Evolutionary conservation across 495 filamentous ascomycete genomes (phyloP), one percentile per base, ranked within the genome.

Genomic region (Parathielavia appendiculata): DNA sequence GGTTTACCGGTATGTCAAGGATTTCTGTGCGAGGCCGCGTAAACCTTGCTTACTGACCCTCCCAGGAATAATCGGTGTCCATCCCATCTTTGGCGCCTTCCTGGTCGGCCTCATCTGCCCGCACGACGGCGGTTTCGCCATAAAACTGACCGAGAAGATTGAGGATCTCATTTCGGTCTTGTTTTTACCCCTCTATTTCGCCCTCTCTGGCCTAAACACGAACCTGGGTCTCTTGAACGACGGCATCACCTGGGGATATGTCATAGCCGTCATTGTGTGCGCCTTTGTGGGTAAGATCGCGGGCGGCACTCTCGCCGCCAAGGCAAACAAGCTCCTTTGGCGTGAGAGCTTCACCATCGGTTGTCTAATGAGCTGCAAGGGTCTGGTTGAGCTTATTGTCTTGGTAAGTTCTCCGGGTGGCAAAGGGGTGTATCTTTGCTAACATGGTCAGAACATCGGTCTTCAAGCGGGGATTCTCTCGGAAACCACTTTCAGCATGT

Each of bases 361-460:
- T 23, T 84, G 88, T 40, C 69, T 98, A 70, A 98, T 98, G 93
- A 95, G 90, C 69, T 98, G 93, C 71, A 98, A 98, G 69, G 93
- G 93, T 55, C 78, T 98, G 50, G 90, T 97, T 0, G 93, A 98
- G 72, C 76, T 97, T 49, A 98, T 98, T 72, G 92, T 97, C 4
- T 68, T 98, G 71, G 91, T 95, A 78, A 76, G 84, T 76, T 9
- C 14, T 4, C 12, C 22, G 0, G n/a, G 38, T 11, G n/a, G 0
- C 3, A 50, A 12, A 11, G n/a, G 38, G 14, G 20, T 19, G 2
- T 17, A 8, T 11, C 10, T 43, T 30, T 26, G 53, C 69, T 63
- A 76, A 62, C 38, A 77, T 49, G 46, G 22, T 35, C 57, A 95
- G 89, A 98, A 98, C 64, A 96, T 98, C 65, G 93, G 93, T 23